Conservation (phyloP, 2,329 filamentous ascomycete species). For the Arthroderma sp. region DNA sequence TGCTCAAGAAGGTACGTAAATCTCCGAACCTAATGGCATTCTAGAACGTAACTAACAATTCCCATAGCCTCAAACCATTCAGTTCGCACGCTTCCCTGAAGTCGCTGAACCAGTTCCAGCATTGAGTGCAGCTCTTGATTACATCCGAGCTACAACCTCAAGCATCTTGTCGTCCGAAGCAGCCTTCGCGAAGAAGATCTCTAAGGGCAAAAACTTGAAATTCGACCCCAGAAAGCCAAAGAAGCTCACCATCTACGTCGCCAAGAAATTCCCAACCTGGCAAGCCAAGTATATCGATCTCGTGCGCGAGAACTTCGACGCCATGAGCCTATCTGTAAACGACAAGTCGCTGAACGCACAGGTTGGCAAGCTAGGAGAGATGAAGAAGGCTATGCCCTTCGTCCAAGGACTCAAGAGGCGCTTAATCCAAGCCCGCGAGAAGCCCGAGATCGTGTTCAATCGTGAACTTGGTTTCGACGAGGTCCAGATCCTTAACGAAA, state of each 20-base stretch:
- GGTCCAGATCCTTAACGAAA: slow-evolving; percentile 57
- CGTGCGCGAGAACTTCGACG: slow-evolving; percentile 57
- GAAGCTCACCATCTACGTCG: slow-evolving; percentile 75
- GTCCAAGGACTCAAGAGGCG: slow-evolving; percentile 77
- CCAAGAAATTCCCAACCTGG: slow-evolving; percentile 72
- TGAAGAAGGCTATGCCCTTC: slow-evolving; percentile 98
- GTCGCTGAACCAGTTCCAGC: slow-evolving; percentile 52
- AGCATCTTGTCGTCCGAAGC: slow-evolving; percentile 81
- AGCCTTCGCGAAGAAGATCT: slow-evolving; percentile 62
- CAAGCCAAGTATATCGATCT: slow-evolving; percentile 82
- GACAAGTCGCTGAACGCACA: slow-evolving; percentile 69
- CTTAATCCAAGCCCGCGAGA: slow-evolving; percentile 55
- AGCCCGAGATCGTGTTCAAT: slow-evolving; percentile 57
- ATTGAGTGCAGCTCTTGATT: slow-evolving; percentile 67
- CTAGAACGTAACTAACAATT: neutral
- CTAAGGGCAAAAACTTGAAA: slow-evolving; percentile 72
- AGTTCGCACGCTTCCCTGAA: slow-evolving; percentile 62
- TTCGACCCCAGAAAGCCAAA: slow-evolving; percentile 91
- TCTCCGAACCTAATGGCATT: neutral
- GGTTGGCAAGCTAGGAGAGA: slow-evolving; percentile 63
- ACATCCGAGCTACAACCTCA: slow-evolving; percentile 59
- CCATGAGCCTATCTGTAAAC: slow-evolving; percentile 49
- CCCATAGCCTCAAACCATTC: slow-evolving; percentile 52
- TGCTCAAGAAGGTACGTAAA: slow-evolving; percentile 52
- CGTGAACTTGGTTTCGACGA: slow-evolving; percentile 82